These are phyloP conservation scores for Escovopsis sp. DNA, from an alignment of 2,329 filamentous ascomycete species.

Conservation along the genomic window DNA sequence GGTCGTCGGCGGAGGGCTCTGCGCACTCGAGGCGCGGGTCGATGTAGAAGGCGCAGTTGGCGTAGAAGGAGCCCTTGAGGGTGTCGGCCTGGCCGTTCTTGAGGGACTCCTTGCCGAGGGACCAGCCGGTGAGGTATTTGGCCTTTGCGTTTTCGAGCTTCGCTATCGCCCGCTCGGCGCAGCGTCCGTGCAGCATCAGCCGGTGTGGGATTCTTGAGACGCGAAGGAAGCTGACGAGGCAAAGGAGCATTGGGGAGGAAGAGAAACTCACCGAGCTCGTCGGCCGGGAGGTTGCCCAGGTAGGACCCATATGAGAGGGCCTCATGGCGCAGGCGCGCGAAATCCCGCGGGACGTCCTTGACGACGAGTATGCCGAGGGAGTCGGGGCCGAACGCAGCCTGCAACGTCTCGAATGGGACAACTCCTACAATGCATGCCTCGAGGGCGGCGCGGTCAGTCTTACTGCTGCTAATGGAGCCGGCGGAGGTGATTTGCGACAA, in stretches of 20 bases:
- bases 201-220: too few relatives aligned
- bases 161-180: conserved; percentile 17
- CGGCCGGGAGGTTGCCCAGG: conserved; percentile 61
- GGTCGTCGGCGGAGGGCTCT: conserved; percentile 38
- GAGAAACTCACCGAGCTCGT: conserved; percentile 47
- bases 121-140: conserved; percentile 62
- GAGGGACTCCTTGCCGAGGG: conserved; percentile 66
- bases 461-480: too few relatives aligned
- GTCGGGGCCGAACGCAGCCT: conserved; percentile 75
- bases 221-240: too few relatives aligned
- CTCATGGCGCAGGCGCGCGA: conserved; percentile 53
- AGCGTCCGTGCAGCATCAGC: too few relatives aligned
- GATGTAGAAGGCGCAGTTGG: conserved; percentile 68
- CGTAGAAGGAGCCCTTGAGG: conserved; percentile 72
- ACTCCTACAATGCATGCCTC: conserved; percentile 30
- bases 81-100: conserved; percentile 66
- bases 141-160: conserved; percentile 44
- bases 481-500: not conserved
- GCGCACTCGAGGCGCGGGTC: conserved; percentile 47
- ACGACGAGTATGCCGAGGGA: conserved; percentile 92
- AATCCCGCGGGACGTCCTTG: conserved; percentile 62
- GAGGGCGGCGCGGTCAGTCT: not conserved
- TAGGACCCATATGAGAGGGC: conserved; percentile 81
- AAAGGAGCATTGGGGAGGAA: not conserved
- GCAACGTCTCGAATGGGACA: conserved; percentile 52